Evolutionary conservation across 345 rosid genomes (phyloP).

Genomic region (Lumnitzera racemosa): DNA sequence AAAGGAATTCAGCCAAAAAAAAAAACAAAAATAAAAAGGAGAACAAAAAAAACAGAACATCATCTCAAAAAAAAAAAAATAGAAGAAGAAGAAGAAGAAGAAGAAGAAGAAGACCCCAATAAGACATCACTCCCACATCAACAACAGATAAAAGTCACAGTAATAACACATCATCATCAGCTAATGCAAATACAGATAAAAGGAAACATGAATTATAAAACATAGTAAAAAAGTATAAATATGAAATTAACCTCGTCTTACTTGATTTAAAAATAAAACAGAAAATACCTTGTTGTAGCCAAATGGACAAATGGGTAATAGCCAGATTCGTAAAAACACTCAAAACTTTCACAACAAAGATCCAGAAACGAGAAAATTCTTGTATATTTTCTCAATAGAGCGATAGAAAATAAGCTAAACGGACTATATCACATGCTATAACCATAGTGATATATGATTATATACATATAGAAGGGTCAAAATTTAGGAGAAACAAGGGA

Average conservation of each 20-base stretch:
- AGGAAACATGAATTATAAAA: neutral
- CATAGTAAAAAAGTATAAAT: neutral
- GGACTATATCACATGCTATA: no score
- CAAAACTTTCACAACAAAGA: neutral
- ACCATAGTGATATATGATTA: no score
- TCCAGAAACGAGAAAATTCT: neutral
- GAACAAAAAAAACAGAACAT: no score
- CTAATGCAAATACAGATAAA: constrained; percentile 1
- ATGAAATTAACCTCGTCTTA: neutral
- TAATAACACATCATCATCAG: constrained; percentile 1
- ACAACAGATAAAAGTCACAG: neutral
- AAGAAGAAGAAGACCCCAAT: neutral
- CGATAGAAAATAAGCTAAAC: no score
- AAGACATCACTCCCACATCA: neutral
- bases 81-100: no score
- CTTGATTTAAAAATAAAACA: neutral
- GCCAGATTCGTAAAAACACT: neutral
- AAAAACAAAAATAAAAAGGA: no score
- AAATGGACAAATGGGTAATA: neutral
- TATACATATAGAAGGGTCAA: no score
- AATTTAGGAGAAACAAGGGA: no score
- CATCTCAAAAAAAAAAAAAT: neutral
- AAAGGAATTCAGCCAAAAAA: no score
- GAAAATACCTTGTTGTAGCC: neutral
- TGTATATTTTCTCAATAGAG: no score